Base-by-base conservation (phyloP, 2,329 filamentous ascomycete genomes). In the Periglandula ipomoeae region DNA sequence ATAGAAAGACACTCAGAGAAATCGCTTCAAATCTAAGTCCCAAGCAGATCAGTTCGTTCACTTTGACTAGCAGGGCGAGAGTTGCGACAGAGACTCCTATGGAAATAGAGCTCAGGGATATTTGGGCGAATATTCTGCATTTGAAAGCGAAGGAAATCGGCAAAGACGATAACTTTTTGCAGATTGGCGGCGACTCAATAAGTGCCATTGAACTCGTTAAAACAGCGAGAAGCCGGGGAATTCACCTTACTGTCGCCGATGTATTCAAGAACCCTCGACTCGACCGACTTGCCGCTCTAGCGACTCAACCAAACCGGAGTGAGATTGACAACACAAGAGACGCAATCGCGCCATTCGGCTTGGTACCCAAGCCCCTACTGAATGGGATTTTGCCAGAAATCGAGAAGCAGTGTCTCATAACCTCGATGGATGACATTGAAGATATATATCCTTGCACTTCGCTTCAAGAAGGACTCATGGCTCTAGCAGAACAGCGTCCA, bases 131-230 rank as follows among this genome's bases (percentile, higher is more conserved):
- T 1, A n/a, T 47, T 15, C 40, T 49, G 20, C 26, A 34, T 7
- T 27, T 49, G 8, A 42, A 51, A 4, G 27, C 17, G 3, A 17
- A 19, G 15, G 46, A 49, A 3, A 39, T 51, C 19, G 41, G 46
- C 4, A 41, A 43, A 35, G 46, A 51, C 19, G 50, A 51, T n/a
- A 42, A 50, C 44, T 53, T 52, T 23, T 52, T 53, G 32, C 40
- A 45, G 3, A 41, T 50, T 3, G 50, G 48, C 3, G 48, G 48
- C 7, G 50, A 50, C 41, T 50, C 48, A 8, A 50, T 84, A 11
- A 47, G 43, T 7, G 50, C 50, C 5, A 51, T 51, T 13, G 39
- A 39, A n/a, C 44, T 52, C 5, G 50, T 43, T n/a, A 5, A 38
- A 50, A 8, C 38, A 17, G 13, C 44, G 46, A 32, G 43, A 26